phyloP scores from a whole-genome alignment of 2,329 filamentous ascomycete genomes.

The Chaetomium olivaceum region DNA sequence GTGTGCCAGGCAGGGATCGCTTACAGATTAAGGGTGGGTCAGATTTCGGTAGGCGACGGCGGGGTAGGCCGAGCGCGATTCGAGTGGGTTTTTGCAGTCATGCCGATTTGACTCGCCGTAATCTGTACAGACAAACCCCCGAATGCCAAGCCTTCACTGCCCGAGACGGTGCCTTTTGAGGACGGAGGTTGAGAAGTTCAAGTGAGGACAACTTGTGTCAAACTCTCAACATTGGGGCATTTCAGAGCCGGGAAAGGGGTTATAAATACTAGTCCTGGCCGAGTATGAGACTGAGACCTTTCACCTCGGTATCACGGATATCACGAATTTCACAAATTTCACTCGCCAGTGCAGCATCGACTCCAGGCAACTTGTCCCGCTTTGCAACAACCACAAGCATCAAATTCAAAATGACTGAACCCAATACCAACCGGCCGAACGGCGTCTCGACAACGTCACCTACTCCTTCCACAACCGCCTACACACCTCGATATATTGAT shows the following conservation, averaged over 20 bases:
- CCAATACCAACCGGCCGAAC: slow-evolving; percentile 14
- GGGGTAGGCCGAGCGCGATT: too few relatives aligned
- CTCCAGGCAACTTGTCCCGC: not conserved
- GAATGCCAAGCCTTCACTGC: not conserved
- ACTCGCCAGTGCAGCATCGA: slow-evolving; percentile 15
- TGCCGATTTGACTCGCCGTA: too few relatives aligned
- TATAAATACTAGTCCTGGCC: slow-evolving; percentile 11
- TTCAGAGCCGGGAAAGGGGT: not conserved
- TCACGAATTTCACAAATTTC: slow-evolving; percentile 19
- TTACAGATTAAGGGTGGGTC: too few relatives aligned
- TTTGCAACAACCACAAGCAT: slow-evolving; percentile 1
- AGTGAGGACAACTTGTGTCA: slow-evolving; percentile 25
- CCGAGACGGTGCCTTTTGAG: slow-evolving; percentile 5
- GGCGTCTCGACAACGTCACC: not conserved
- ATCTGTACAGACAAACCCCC: too few relatives aligned
- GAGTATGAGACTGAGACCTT: slow-evolving; percentile 27
- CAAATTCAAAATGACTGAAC: slow-evolving; percentile 25
- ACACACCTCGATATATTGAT: slow-evolving; percentile 62
- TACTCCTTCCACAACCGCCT: slow-evolving; percentile 30
- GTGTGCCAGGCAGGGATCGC: too few relatives aligned
- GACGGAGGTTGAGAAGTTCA: slow-evolving; percentile 5
- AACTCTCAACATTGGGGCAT: not conserved
- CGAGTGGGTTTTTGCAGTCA: too few relatives aligned
- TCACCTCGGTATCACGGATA: slow-evolving; percentile 15
- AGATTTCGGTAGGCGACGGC: too few relatives aligned